Evolutionary conservation across 2,329 filamentous ascomycete genomes (phyloP), one percentile per base, ranked within the genome.

Genomic region (Trichocomaceae sp.): DNA sequence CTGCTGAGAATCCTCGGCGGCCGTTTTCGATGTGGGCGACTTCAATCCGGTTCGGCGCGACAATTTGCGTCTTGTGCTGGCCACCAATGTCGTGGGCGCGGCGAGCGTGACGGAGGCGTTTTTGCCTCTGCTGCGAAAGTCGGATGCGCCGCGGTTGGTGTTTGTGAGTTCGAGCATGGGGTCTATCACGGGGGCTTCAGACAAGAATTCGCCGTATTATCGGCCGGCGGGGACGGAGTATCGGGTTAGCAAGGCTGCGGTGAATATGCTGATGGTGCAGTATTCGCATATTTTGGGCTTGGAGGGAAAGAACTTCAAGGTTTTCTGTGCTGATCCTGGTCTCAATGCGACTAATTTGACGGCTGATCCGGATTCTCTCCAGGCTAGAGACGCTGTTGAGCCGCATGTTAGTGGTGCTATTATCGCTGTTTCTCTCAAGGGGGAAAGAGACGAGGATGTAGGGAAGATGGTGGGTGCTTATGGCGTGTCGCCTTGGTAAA

Each of bases 201-300:
- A 75, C 52, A 62, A 64, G 45, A 58, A 55, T 0, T 68, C 59
- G 0, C 22, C 52, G 1, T 67, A 54, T 9, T 70, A 70, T 46
- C 52, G 49, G 1, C 56, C 60, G 15, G 65, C 68, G 5, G 68
- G 63, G 47, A 70, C 66, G 33, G 61, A 64, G 1, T 77, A 77
- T 52, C 62, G 71, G 12, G 58, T 63, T 4, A 75, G 71, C 61
- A 77, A 77, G 57, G 70, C 74, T 1, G 75, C 74, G 0, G 22
- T 76, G 9, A 74, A 77, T 29, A 74, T 75, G 67, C 59, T 77
- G 59, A 76, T 77, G 71, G 58, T 78, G 47, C 70, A 77, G 13
- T 82, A 78, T 74, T 56, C 64, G 33, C 55, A 57, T 12, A 65
- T 66, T 29, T 60, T 66, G 12, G 59, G 76, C 54, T 65, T 69